Conservation (phyloP, 345 rosid genomes). For the Eucalyptus cladocalyx region DNA sequence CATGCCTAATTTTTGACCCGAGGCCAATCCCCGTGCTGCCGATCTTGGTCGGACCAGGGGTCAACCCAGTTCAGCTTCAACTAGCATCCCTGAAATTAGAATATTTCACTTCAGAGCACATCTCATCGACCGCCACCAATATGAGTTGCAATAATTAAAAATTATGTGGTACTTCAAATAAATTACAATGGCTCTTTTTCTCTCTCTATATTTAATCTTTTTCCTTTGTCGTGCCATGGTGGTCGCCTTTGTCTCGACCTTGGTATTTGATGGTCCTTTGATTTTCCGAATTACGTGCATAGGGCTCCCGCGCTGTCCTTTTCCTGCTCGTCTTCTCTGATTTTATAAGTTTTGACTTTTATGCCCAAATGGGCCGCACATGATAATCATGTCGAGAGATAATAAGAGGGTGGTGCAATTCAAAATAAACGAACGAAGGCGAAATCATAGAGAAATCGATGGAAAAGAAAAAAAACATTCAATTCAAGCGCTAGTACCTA, state of each 20-base stretch:
- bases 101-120: neutral
- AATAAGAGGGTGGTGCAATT: neutral
- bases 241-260: neutral
- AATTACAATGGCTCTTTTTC: neutral
- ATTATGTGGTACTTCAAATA: neutral
- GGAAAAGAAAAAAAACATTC: neutral
- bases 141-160: neutral
- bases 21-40: neutral
- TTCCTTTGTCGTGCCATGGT: neutral
- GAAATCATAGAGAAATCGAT: neutral
- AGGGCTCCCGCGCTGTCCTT: neutral
- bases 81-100: neutral
- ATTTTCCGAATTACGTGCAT: neutral
- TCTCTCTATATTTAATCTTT: no score
- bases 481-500: accelerated
- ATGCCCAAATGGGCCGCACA: neutral
- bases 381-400: neutral
- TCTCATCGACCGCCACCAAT: neutral
- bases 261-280: neutral
- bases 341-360: neutral
- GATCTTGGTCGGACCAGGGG: neutral
- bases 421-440: neutral
- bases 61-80: neutral
- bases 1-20: neutral
- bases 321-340: neutral